Evolutionary conservation across 352 stramenopile species (phyloP).

Genomic region (Phytopythium chamaehyphon): DNA sequence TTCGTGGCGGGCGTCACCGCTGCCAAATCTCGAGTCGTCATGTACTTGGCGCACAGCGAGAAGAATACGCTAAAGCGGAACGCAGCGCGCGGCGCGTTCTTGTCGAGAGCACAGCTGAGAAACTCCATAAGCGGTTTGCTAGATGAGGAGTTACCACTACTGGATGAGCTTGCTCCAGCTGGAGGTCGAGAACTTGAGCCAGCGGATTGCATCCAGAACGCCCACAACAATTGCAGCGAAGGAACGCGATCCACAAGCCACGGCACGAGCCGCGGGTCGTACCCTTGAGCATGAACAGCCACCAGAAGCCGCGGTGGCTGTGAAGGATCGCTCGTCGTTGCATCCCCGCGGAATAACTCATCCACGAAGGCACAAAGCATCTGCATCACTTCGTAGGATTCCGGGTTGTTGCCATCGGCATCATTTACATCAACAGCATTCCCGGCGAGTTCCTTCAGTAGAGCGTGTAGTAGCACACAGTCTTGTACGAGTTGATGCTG

Average conservation of each 20-base stretch:
- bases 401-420: constrained; percentile 1
- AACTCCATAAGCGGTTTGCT: constrained; percentile 58
- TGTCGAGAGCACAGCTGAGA: constrained; percentile 25
- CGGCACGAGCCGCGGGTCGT: constrained; percentile 30
- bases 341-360: constrained; percentile 32
- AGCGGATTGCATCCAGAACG: constrained; percentile 39
- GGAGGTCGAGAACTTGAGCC: background rate
- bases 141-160: constrained; percentile 2
- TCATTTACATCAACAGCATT: constrained; percentile 3
- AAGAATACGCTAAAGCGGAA: constrained; percentile 55
- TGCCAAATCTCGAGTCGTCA: constrained; percentile 27
- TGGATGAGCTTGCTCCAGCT: constrained; percentile 5
- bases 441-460: constrained; percentile 29
- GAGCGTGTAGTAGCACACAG: constrained; percentile 44
- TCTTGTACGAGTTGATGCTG: constrained; percentile 54
- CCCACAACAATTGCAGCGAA: constrained; percentile 45
- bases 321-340: background rate
- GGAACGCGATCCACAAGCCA: constrained; percentile 26
- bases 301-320: constrained; percentile 29
- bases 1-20: constrained; percentile 48
- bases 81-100: constrained; percentile 44
- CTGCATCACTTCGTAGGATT: constrained; percentile 16
- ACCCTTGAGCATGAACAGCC: constrained; percentile 47
- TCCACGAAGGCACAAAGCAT: constrained; percentile 27
- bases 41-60: constrained; percentile 38